Conservation (phyloP, 345 rosid species). For the Raphanus sativus region DNA sequence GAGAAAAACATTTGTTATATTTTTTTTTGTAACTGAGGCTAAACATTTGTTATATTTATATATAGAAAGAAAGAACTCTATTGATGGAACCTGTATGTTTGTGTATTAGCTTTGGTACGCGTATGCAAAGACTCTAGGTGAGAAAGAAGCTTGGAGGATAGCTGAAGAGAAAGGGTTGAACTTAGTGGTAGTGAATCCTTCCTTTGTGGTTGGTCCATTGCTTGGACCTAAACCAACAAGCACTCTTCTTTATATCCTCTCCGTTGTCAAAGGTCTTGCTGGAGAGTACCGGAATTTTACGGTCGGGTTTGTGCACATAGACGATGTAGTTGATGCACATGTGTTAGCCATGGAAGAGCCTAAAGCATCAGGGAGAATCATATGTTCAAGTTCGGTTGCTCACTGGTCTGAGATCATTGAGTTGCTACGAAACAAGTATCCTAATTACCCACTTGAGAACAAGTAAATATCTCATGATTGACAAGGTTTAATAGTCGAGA, state of each 20-base stretch:
- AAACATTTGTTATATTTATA: neutral
- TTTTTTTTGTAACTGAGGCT: too few relatives aligned
- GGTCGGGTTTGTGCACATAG: conserved; percentile 80
- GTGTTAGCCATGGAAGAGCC: conserved; percentile 74
- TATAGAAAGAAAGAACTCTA: neutral
- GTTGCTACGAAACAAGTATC: conserved; percentile 70
- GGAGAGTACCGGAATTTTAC: conserved; percentile 76
- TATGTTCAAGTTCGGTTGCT: conserved; percentile 75
- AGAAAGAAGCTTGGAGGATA: conserved; percentile 83
- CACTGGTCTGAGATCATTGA: conserved; percentile 73
- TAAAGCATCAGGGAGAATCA: conserved; percentile 66
- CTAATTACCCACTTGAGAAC: conserved; percentile 41
- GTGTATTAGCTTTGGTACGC: conserved; percentile 73
- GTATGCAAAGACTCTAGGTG: conserved; percentile 76
- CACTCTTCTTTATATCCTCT: conserved; percentile 53
- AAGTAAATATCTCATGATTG: neutral
- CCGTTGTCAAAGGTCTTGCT: conserved; percentile 56
- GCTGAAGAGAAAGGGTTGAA: conserved; percentile 67
- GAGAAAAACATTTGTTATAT: too few relatives aligned
- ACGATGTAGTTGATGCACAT: conserved; percentile 75
- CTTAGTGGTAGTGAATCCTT: conserved; percentile 81
- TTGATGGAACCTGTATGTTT: neutral
- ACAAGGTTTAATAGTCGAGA: neutral
- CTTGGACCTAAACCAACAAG: conserved; percentile 86
- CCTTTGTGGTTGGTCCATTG: conserved; percentile 80